Evolutionary conservation across 2,329 filamentous ascomycete genomes (phyloP).

Genomic region (Pseudocercospora fijiensis): DNA sequence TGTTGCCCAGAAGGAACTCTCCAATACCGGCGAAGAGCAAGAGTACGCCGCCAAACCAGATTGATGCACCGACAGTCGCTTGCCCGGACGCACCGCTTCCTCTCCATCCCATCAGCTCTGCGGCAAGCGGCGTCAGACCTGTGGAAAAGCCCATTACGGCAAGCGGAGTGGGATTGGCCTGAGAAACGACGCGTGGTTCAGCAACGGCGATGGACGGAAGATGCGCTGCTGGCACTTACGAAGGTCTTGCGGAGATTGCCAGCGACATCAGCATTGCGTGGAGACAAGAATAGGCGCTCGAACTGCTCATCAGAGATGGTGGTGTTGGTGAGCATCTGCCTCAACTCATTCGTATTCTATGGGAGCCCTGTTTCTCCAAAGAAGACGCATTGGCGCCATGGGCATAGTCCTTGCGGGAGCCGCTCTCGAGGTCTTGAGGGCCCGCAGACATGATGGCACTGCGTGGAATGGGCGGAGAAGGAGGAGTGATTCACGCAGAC

Average conservation of each 20-base stretch:
- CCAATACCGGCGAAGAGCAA: constrained; percentile 38
- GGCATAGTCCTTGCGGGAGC: constrained; percentile 2
- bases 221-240: not conserved
- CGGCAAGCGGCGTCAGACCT: constrained; percentile 24
- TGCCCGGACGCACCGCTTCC: constrained; percentile 15
- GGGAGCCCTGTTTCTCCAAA: not conserved
- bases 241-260: constrained; percentile 26
- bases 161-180: constrained; percentile 24
- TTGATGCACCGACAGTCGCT: constrained; percentile 26
- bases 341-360: constrained; percentile 1
- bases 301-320: constrained; percentile 31
- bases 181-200: not conserved
- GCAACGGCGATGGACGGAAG: constrained; percentile 1
- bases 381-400: not conserved
- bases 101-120: constrained; percentile 24
- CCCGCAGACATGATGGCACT: not conserved
- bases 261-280: constrained; percentile 18
- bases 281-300: constrained; percentile 29
- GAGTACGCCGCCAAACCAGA: constrained; percentile 39
- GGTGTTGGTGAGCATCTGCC: constrained; percentile 20
- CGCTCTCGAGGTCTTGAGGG: constrained; percentile 2
- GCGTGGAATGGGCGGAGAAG: not conserved
- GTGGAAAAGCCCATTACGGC: constrained; percentile 28
- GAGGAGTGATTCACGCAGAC: not conserved
- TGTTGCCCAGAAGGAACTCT: constrained; percentile 42